phyloP scores from a whole-genome alignment of 2,329 filamentous ascomycete species.

The Acrodontium crateriforme region DNA sequence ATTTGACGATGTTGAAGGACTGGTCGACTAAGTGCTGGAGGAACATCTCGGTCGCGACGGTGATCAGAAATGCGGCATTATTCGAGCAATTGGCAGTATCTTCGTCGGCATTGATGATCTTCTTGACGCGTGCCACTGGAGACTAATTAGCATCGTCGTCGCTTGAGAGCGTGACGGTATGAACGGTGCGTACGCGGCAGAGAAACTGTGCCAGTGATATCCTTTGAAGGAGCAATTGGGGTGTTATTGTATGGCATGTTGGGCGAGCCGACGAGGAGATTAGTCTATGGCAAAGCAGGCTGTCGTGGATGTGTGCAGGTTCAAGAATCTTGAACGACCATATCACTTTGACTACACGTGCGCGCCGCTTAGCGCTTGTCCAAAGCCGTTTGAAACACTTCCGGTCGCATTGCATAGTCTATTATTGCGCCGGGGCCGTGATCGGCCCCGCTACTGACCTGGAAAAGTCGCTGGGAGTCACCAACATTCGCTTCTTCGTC shows the following conservation, averaged over 20 bases:
- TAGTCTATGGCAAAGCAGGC: too few relatives aligned
- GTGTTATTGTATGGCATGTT: constrained; percentile 83
- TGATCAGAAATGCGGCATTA: constrained; percentile 87
- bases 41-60: constrained; percentile 89
- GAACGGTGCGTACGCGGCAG: constrained; percentile 61
- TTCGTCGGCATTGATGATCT: constrained; percentile 79
- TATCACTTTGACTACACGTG: too few relatives aligned
- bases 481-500: too few relatives aligned
- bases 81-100: constrained; percentile 80
- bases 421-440: too few relatives aligned
- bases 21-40: constrained; percentile 81
- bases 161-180: constrained; percentile 1
- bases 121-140: constrained; percentile 84
- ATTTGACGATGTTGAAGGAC: constrained; percentile 74
- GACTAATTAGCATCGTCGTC: constrained; percentile 7
- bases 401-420: too few relatives aligned
- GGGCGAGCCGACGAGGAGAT: too few relatives aligned
- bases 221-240: constrained; percentile 64
- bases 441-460: too few relatives aligned
- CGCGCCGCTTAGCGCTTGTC: too few relatives aligned
- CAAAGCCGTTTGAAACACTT: too few relatives aligned
- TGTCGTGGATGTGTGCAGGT: too few relatives aligned
- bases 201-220: constrained; percentile 71
- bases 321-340: too few relatives aligned
- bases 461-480: too few relatives aligned